Base-by-base conservation (phyloP, 805 yeast species). In the Wickerhamomyces kurtzmanii region DNA sequence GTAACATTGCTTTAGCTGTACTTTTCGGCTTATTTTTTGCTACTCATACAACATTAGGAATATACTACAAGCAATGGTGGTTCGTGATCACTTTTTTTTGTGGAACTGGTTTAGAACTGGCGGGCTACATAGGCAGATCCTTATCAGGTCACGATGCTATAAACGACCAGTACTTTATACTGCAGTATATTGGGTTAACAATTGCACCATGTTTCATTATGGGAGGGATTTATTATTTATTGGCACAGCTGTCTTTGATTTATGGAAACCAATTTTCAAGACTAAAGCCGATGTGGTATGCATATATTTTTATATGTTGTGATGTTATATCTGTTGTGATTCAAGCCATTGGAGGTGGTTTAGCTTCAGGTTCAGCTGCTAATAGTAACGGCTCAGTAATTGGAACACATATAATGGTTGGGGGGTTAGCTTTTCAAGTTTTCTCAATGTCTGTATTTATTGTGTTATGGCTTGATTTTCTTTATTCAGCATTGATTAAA, bases 191-290 rank as follows among this genome's bases (percentile, higher is more conserved):
- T 30, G 62, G 75, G 40, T 53, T 81, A 30, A 80, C 85, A 0
- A 52, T 83, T 23, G 85, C 81, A 0, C 94, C 94, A 0, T 83
- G 81, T 12, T 76, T 83, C 47, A 55, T 79, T 22, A 76, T 79
- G 79, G 93, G 78, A 3, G 91, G 85, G 1, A 59, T 82, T 4
- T 83, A 83, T 53, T 76, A 67, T 39, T 59, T 72, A 31, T 53
- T 82, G 37, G 83, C 80, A 8, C 75, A 80, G 50, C 40, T 77
- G 27, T 57, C 73, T 28, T 73, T 75, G 26, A 48, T 80, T 2
- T 71, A 70, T 40, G 80, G 81, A 4, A 55, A 58, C 33, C 47
- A 53, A n/a, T 72, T 53, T 37, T 71, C 84, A 2, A 7, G 50
- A 6, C 37, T 68, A 19, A 55, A 51, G 32, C 84, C 85, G 5